A percentile compares a stretch with the other conserved stretches of the same genome.
Evolutionary conservation across 257 asterid species (phyloP).

Genomic region (Nyctanthes arbortristis): DNA sequence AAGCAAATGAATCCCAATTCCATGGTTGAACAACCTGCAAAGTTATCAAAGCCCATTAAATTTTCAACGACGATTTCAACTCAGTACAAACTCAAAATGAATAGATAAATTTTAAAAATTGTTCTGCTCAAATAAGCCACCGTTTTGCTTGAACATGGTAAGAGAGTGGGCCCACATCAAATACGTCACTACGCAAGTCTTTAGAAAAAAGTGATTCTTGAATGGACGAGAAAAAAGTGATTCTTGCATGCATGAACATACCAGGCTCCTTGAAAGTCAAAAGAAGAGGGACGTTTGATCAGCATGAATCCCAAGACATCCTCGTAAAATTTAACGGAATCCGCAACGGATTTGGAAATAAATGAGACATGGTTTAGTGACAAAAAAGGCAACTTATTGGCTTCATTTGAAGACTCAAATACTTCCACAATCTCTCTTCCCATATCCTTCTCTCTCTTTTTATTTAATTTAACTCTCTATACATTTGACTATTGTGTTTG

Average conservation of each 20-base stretch:
- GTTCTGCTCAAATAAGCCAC: too few relatives aligned
- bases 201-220: background rate
- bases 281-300: conserved; percentile 80
- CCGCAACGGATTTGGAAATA: conserved; percentile 64
- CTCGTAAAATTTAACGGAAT: conserved; percentile 58
- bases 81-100: too few relatives aligned
- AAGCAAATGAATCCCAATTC: conserved; percentile 80
- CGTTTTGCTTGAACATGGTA: too few relatives aligned
- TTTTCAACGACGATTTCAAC: too few relatives aligned
- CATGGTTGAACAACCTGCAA: conserved; percentile 83
- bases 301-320: conserved; percentile 75
- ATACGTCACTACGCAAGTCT: too few relatives aligned
- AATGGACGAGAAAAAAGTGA: too few relatives aligned
- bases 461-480: background rate
- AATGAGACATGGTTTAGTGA: conserved; percentile 73
- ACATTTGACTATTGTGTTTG: background rate
- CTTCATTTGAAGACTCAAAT: background rate
- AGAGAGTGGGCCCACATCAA: too few relatives aligned
- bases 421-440: background rate
- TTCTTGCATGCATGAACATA: conserved; percentile 26
- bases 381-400: conserved; percentile 40
- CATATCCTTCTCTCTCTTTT: background rate
- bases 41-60: too few relatives aligned
- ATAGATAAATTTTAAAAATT: too few relatives aligned
- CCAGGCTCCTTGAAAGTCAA: conserved; percentile 91